Evolutionary conservation across 2,329 filamentous ascomycete genomes (phyloP), one percentile per base, ranked within the genome.

Genomic region (Blastomyces percursus): DNA sequence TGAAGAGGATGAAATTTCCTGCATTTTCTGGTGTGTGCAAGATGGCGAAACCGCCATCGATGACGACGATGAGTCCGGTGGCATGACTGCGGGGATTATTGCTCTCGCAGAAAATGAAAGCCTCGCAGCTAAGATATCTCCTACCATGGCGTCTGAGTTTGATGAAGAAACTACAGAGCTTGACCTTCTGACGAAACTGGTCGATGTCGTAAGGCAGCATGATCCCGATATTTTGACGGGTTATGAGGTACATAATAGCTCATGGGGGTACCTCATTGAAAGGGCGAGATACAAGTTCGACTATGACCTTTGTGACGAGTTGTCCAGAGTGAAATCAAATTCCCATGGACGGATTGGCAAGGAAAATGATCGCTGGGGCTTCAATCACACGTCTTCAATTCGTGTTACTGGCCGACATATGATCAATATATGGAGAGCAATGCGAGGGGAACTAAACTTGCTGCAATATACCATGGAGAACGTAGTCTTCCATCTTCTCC

Each of bases 401-500:
- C 86, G 86, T 62, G 84, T 99, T n/a, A 96, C 92, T 0, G 94
- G 94, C 5, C 84, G 94, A 65, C 93, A 97, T 72, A 91, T 96
- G 81, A 92, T 99, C 77, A 97, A 97, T 68, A 89, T 97, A 55
- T 97, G 94, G 91, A 84, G 93, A 69, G 91, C 92, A 0, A 96
- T 99, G 92, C 84, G 91, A 63, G 85, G 87, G n/a, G 93, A 96
- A 75, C 77, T 99, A 35, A 95, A 92, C 68, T 78, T 99, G 35
- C 81, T 96, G 12, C 92, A 96, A 71, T 97, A 99, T 71, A 96
- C 90, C 0, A 89, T 97, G 85, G 94, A 97, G 74, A 96, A 96
- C 69, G 90, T 97, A 3, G 90, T 86, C 0, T 97, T 95, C 79
- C 91, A 97, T 75, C 75, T 97, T 0, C 81, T 99, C 1, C 91